Evolutionary conservation across 2,329 filamentous ascomycete species (phyloP).

Genomic region (Microdochium paspali): DNA sequence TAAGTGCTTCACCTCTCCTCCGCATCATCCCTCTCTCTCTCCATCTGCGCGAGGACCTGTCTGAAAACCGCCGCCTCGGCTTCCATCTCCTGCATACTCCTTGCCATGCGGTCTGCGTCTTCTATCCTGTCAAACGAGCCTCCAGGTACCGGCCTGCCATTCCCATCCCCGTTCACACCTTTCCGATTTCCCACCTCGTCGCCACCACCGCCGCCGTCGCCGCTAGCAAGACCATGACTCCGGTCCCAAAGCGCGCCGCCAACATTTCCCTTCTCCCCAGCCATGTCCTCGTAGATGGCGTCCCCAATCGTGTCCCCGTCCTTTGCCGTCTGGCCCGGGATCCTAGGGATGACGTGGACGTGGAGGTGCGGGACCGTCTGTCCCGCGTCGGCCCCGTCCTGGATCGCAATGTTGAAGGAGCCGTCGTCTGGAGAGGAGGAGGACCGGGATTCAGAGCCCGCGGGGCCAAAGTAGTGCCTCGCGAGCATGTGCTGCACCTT

Average conservation of each 20-base stretch:
- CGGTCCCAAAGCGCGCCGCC: constrained; percentile 48
- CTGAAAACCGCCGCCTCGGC: constrained; percentile 64
- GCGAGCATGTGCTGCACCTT: constrained; percentile 70
- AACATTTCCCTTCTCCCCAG: constrained; percentile 77
- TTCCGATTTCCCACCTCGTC: no score
- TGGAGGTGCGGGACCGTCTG: constrained; percentile 94
- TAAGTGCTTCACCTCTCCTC: neutral
- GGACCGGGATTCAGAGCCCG: no score
- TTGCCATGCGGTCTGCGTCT: constrained; percentile 57
- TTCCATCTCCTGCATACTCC: constrained; percentile 68
- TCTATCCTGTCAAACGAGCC: constrained; percentile 61
- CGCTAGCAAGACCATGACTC: neutral
- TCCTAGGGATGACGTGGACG: constrained; percentile 49
- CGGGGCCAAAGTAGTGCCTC: constrained; percentile 35
- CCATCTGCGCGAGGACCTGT: constrained; percentile 34
- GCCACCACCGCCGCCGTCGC: neutral
- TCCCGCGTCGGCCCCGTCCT: constrained; percentile 82
- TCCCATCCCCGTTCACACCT: constrained; percentile 8
- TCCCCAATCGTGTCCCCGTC: constrained; percentile 13
- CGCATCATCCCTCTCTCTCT: constrained; percentile 6
- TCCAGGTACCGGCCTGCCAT: constrained; percentile 34
- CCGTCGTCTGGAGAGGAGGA: constrained; percentile 44
- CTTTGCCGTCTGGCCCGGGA: constrained; percentile 18
- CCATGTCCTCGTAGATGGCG: constrained; percentile 69
- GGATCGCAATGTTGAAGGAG: constrained; percentile 88